Conservation (phyloP, 805 yeast genomes). For the Candida stauntonica region DNA sequence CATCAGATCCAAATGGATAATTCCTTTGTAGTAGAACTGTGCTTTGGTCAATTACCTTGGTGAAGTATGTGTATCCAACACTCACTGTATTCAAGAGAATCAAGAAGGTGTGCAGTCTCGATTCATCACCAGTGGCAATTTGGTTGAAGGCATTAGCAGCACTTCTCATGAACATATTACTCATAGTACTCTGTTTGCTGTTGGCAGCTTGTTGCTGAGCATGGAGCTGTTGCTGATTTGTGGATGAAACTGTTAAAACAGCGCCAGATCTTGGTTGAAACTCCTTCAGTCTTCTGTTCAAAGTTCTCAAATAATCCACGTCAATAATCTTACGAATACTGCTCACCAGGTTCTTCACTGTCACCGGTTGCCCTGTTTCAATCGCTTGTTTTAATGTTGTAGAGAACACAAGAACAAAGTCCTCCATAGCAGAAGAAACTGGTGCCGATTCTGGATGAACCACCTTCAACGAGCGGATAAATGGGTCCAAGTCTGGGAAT, state of each 20-base stretch:
- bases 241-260: slow-evolving; percentile 20
- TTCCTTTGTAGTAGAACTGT: slow-evolving; percentile 30
- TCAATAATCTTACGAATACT: slow-evolving; percentile 58
- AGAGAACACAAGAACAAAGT: slow-evolving; percentile 68
- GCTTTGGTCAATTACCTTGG: slow-evolving; percentile 32
- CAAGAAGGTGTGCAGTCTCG: slow-evolving; percentile 54
- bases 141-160: slow-evolving; percentile 39
- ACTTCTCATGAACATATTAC: slow-evolving; percentile 37
- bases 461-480: slow-evolving; percentile 23
- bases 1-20: slow-evolving; percentile 36
- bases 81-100: slow-evolving; percentile 71
- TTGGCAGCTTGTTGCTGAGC: slow-evolving; percentile 2
- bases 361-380: slow-evolving; percentile 61
- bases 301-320: slow-evolving; percentile 55
- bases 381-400: slow-evolving; percentile 60
- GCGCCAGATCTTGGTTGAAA: slow-evolving; percentile 38
- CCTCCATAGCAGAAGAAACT: slow-evolving; percentile 83
- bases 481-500: slow-evolving; percentile 50
- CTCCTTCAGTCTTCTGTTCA: slow-evolving; percentile 43
- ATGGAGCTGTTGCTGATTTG: slow-evolving; percentile 18
- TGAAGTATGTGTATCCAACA: slow-evolving; percentile 54
- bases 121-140: slow-evolving; percentile 38
- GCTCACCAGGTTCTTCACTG: slow-evolving; percentile 50
- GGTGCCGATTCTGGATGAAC: slow-evolving; percentile 55
- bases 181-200: slow-evolving; percentile 15